These are phyloP conservation scores for Botryobasidium botryosum DNA, from an alignment of 768 basidiomycete genomes.

Conservation along the genomic window DNA sequence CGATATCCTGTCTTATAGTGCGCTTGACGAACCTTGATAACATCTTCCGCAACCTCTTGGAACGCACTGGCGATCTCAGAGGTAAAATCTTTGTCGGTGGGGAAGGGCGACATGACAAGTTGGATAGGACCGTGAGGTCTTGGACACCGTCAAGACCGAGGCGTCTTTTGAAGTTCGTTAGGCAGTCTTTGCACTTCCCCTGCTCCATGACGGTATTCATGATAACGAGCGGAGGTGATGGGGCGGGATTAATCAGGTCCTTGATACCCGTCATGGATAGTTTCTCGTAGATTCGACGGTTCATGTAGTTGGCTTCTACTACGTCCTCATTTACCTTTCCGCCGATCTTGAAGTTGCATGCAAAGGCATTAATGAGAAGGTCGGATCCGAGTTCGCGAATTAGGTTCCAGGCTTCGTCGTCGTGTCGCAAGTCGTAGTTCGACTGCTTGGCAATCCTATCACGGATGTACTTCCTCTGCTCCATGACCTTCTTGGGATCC, in stretches of 20 bases:
- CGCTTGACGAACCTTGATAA: slow-evolving; percentile 19
- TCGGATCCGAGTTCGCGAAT: slow-evolving; percentile 24
- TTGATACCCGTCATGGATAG: no score
- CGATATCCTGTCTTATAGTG: no score
- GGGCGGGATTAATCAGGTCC: no score
- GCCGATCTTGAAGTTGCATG: slow-evolving; percentile 25
- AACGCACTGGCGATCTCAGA: slow-evolving; percentile 20
- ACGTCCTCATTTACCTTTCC: slow-evolving; percentile 23
- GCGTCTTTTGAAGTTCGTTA: slow-evolving; percentile 24
- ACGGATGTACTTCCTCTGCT: slow-evolving; percentile 13
- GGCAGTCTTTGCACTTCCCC: no score
- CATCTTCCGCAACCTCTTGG: slow-evolving; percentile 20
- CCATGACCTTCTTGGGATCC: not conserved
- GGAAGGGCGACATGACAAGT: slow-evolving; percentile 30
- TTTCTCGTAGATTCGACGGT: slow-evolving; percentile 24
- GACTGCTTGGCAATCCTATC: slow-evolving; percentile 17
- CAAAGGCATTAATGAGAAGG: slow-evolving; percentile 30
- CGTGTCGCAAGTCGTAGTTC: slow-evolving; percentile 16
- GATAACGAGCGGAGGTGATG: no score
- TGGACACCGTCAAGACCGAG: slow-evolving; percentile 19
- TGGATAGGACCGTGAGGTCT: slow-evolving; percentile 24
- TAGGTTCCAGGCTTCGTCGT: slow-evolving; percentile 2
- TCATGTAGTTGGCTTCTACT: slow-evolving; percentile 27
- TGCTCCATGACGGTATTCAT: no score
- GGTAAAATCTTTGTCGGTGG: slow-evolving; percentile 3